Evolutionary conservation across 2,329 filamentous ascomycete species (phyloP).

Genomic region (Verticillium alfalfae): DNA sequence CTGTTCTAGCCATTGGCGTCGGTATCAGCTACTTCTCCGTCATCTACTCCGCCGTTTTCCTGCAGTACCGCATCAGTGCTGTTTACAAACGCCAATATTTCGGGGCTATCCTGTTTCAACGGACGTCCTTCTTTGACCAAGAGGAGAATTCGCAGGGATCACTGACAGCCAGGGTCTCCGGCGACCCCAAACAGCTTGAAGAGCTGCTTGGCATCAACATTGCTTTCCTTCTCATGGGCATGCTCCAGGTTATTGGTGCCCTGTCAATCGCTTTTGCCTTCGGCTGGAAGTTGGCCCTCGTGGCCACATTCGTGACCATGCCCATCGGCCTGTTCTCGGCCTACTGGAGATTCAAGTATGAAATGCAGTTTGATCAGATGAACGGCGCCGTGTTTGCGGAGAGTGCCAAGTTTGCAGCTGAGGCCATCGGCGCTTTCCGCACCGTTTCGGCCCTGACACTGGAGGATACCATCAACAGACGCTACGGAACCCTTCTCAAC

Average conservation of each 20-base stretch:
- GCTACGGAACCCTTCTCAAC: constrained; percentile 55
- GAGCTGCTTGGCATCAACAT: constrained; percentile 60
- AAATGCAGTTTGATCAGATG: constrained; percentile 64
- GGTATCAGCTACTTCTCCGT: constrained; percentile 49
- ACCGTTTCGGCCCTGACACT: constrained; percentile 67
- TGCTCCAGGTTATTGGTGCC: constrained; percentile 61
- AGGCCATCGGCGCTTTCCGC: constrained; percentile 68
- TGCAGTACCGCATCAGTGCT: constrained; percentile 44
- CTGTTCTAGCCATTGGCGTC: constrained; percentile 47
- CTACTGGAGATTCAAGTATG: constrained; percentile 50
- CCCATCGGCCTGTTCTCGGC: constrained; percentile 42
- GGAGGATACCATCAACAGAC: constrained; percentile 57
- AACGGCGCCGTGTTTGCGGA: constrained; percentile 63
- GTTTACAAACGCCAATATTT: constrained; percentile 58
- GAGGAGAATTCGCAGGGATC: constrained; percentile 56
- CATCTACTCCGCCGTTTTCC: constrained; percentile 34
- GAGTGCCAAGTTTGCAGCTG: constrained; percentile 69
- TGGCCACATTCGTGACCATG: constrained; percentile 56
- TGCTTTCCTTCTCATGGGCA: constrained; percentile 55
- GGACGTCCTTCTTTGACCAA: constrained; percentile 55
- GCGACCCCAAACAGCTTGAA: constrained; percentile 55
- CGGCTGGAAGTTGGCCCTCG: constrained; percentile 71
- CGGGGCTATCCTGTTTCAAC: constrained; percentile 52
- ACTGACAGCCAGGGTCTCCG: constrained; percentile 48
- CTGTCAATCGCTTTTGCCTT: constrained; percentile 64